phyloP scores from a whole-genome alignment of 176 grass and related monocot genomes.

The Oryza coarctata region DNA sequence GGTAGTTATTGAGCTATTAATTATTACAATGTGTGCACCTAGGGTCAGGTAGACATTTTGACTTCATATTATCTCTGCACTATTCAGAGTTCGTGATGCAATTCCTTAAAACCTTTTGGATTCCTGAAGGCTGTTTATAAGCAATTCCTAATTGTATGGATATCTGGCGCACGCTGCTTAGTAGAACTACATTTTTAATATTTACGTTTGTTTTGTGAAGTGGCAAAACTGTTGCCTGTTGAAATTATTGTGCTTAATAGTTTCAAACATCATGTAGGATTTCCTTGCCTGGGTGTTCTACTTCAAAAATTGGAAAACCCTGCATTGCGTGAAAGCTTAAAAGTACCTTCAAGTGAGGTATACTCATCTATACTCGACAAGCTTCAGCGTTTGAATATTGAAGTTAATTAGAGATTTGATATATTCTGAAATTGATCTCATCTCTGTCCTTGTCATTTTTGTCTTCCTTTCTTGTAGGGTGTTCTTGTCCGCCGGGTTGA shows the following conservation, averaged over 20 bases:
- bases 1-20: background rate
- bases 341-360: slow-evolving; percentile 92
- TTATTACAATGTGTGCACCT: background rate
- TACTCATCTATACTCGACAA: slow-evolving; percentile 25
- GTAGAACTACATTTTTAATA: background rate
- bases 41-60: background rate
- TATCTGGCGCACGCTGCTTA: background rate
- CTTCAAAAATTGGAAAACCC: slow-evolving; percentile 98
- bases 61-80: background rate
- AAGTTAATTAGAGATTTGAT: background rate
- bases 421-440: slow-evolving; percentile 11
- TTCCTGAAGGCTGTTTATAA: background rate
- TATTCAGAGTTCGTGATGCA: background rate
- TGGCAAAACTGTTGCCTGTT: slow-evolving; percentile 7
- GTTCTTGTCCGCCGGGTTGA: slow-evolving; percentile 88
- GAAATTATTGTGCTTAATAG: slow-evolving; percentile 19
- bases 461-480: slow-evolving; percentile 57
- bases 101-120: background rate
- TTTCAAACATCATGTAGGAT: slow-evolving; percentile 57
- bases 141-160: background rate
- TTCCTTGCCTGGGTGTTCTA: slow-evolving; percentile 95
- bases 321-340: slow-evolving; percentile 82
- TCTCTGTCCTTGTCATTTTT: slow-evolving; percentile 21
- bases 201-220: background rate
- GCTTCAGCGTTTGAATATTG: slow-evolving; percentile 20